Base-by-base conservation (phyloP, 148 eudicot species). In the Suaeda aralocaspica region DNA sequence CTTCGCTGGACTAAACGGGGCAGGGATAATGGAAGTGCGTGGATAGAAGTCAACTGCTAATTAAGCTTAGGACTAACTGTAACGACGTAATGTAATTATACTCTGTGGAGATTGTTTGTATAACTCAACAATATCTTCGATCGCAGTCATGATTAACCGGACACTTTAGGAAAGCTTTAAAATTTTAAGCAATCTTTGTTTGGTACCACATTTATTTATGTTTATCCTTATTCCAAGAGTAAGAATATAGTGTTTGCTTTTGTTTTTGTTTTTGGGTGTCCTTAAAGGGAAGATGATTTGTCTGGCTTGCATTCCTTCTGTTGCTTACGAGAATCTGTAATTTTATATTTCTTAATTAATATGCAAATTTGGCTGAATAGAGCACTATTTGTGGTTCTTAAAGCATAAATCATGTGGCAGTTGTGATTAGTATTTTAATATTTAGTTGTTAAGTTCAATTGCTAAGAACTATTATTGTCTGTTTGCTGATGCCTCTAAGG, bases 1-100 rank as follows among this genome's bases (percentile, higher is more conserved):
- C 26, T 71, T 30, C 5, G 7, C 28, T 53, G 29, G 21, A 70
- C 73, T 59, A 10, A 26, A 39, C 10, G 15, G 21, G 18, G 57
- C 66, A 59, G 66, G 57, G 56, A 59, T 45, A 46, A 59, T 42
- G 73, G 18, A 29, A 60, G 59, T 34, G 25, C 24, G 19, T 33
- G 42, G 59, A 10, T 71, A 36, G 6, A 51, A 49, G n/a, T 34
- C 26, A 71, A 67, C 16, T 30, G 21, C 36, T 25, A n/a, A n/a
- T 51, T 31, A 36, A 8, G n/a, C n/a, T n/a, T n/a, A n/a, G n/a
- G n/a, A n/a, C n/a, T n/a, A n/a, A n/a, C n/a, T n/a, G n/a, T n/a
- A n/a, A n/a, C n/a, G n/a, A n/a, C n/a, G n/a, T n/a, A n/a, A n/a
- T n/a, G n/a, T n/a, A n/a, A n/a, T n/a, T n/a, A n/a, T n/a, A n/a